Evolutionary conservation across 2,329 filamentous ascomycete species (phyloP).

Genomic region (Scedosporium boydii): DNA sequence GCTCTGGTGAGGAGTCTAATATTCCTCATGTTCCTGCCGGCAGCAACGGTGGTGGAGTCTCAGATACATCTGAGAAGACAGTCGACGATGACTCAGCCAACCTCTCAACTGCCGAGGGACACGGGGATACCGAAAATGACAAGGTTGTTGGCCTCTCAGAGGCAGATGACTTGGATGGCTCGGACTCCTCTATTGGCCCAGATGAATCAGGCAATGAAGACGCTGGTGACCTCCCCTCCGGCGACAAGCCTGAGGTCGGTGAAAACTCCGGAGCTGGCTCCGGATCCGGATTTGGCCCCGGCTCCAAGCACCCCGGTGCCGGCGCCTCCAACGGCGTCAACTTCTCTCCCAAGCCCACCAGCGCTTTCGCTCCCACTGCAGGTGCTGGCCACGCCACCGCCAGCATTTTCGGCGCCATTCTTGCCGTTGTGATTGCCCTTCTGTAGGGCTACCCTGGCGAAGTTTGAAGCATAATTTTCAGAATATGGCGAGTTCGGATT

Average conservation of each 20-base stretch:
- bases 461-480: not conserved
- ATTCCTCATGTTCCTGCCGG: not conserved
- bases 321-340: not conserved
- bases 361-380: slow-evolving; percentile 5
- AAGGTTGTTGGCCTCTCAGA: not conserved
- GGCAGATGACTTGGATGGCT: not conserved
- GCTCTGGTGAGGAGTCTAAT: no score
- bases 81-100: no score
- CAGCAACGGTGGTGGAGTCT: not conserved
- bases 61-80: not conserved
- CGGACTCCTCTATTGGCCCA: not conserved
- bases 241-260: not conserved
- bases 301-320: slow-evolving; percentile 9
- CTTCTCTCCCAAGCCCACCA: slow-evolving; percentile 1
- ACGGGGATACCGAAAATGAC: no score
- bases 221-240: no score
- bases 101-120: no score
- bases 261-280: not conserved
- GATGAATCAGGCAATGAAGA: no score
- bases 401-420: not conserved
- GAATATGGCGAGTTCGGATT: not conserved
- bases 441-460: not conserved
- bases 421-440: not conserved
- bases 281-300: not conserved
- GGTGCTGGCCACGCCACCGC: not conserved